A percentile compares a stretch with the other conserved stretches of the same genome.
phyloP scores from a whole-genome alignment of 2,329 filamentous ascomycete species.

The Scytalidium sp. region DNA sequence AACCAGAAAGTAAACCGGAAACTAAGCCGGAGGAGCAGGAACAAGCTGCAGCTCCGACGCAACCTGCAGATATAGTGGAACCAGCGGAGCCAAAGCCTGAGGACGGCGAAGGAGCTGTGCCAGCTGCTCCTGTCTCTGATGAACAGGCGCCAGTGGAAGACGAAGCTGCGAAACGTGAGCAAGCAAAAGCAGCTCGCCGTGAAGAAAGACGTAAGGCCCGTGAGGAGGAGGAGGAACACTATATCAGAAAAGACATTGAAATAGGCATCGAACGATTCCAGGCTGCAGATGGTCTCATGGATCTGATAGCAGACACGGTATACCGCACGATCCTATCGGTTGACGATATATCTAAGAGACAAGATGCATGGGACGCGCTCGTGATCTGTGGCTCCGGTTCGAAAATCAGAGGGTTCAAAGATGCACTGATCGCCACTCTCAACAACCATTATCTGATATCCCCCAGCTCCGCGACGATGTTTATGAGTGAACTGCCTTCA shows the following conservation, averaged over 20 bases:
- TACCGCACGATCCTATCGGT: constrained; percentile 81
- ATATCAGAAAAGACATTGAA: constrained; percentile 66
- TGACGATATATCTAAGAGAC: constrained; percentile 79
- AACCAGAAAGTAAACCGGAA: background rate
- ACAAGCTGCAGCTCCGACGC: constrained; percentile 2
- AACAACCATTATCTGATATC: constrained; percentile 83
- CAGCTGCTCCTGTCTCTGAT: constrained; percentile 9
- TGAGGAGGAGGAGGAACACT: constrained; percentile 41
- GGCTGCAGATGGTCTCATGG: constrained; percentile 70
- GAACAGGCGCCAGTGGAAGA: constrained; percentile 14
- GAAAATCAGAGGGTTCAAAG: constrained; percentile 73
- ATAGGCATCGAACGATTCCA: constrained; percentile 74
- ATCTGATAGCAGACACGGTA: constrained; percentile 79
- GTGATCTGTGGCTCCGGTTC: constrained; percentile 89
- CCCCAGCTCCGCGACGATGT: constrained; percentile 90
- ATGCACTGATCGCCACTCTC: constrained; percentile 79
- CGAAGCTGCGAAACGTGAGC: constrained; percentile 19
- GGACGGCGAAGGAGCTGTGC: constrained; percentile 1
- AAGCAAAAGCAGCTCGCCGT: constrained; percentile 23
- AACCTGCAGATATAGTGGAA: background rate
- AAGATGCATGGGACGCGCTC: constrained; percentile 86
- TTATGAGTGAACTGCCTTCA: constrained; percentile 93
- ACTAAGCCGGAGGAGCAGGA: constrained; percentile 11
- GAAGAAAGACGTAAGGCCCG: constrained; percentile 26
- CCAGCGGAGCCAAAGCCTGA: constrained; percentile 3